Percentiles rank a stretch among this genome's conserved stretches.
Evolutionary conservation across 805 yeast species (phyloP).

Genomic region (Candida chilensis): DNA sequence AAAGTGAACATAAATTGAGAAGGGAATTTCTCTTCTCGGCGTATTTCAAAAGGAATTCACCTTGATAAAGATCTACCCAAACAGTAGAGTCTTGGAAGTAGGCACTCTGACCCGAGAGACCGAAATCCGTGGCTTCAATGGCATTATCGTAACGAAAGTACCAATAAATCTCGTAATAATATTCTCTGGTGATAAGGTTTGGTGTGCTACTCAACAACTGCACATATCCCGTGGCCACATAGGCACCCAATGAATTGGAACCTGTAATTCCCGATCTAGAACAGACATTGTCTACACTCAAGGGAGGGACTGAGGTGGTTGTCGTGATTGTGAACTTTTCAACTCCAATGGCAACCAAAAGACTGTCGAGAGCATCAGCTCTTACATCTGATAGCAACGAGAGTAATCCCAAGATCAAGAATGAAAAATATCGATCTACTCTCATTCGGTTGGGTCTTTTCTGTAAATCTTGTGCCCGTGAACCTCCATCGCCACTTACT

Average conservation of each 20-base stretch:
- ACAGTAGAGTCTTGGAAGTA: not conserved
- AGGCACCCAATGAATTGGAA: conserved; percentile 1
- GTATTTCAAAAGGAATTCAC: conserved; percentile 1
- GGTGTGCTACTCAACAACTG: too few relatives aligned
- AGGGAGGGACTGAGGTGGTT: not conserved
- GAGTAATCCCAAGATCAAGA: not conserved
- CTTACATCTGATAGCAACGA: not conserved
- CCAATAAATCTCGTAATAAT: conserved; percentile 1
- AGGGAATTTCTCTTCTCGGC: too few relatives aligned
- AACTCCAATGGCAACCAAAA: conserved; percentile 1
- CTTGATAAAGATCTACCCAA: not conserved
- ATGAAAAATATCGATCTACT: too few relatives aligned
- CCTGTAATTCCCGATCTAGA: not conserved
- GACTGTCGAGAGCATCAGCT: not conserved
- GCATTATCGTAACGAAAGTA: not conserved
- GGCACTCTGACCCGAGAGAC: not conserved
- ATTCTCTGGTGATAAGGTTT: too few relatives aligned
- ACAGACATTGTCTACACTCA: not conserved
- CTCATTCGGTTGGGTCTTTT: too few relatives aligned
- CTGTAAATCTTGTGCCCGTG: too few relatives aligned
- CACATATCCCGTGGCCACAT: not conserved
- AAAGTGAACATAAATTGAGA: too few relatives aligned
- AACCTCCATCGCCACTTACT: too few relatives aligned
- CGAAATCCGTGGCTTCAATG: not conserved
- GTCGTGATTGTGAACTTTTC: not conserved